Percentiles rank a stretch among this genome's conserved stretches.
These are phyloP conservation scores for Blakeslea trispora DNA, from an alignment of 371 early-diverging fungal genomes.

Conservation along the genomic window DNA sequence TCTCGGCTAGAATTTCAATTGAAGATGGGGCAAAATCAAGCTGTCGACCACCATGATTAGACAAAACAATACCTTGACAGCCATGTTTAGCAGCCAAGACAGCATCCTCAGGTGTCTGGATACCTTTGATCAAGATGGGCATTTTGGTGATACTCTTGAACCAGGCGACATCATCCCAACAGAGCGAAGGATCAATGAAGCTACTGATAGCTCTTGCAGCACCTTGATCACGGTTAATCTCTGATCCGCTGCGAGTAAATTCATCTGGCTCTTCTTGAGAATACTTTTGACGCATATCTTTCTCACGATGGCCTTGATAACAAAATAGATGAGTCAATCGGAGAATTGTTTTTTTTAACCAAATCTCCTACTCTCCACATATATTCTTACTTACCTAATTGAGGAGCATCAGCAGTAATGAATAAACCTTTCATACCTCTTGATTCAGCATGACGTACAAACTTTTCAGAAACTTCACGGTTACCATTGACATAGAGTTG, in stretches of 20 bases:
- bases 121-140: constrained; percentile 92
- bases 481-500: constrained; percentile 93
- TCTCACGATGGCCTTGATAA: constrained; percentile 75
- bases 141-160: constrained; percentile 78
- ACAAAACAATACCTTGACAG: constrained; percentile 82
- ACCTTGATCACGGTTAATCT: constrained; percentile 50
- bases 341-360: constrained; percentile 11
- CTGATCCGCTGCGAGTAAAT: constrained; percentile 30
- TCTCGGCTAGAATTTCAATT: constrained; percentile 86
- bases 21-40: constrained; percentile 78
- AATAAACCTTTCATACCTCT: constrained; percentile 84
- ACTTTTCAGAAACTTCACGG: constrained; percentile 66
- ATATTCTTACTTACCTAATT: constrained; percentile 57
- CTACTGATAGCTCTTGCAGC: constrained; percentile 77
- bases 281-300: constrained; percentile 85
- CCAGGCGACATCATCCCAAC: constrained; percentile 91
- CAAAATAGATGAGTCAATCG: background rate
- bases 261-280: constrained; percentile 37
- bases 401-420: constrained; percentile 93
- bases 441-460: constrained; percentile 81
- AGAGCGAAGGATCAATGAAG: constrained; percentile 78
- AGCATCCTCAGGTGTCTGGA: constrained; percentile 91
- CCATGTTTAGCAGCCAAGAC: constrained; percentile 79
- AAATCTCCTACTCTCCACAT: too few species aligned
- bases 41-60: constrained; percentile 97